Base-by-base conservation (phyloP, 179 eudicot species). In the Nepenthes alata region DNA sequence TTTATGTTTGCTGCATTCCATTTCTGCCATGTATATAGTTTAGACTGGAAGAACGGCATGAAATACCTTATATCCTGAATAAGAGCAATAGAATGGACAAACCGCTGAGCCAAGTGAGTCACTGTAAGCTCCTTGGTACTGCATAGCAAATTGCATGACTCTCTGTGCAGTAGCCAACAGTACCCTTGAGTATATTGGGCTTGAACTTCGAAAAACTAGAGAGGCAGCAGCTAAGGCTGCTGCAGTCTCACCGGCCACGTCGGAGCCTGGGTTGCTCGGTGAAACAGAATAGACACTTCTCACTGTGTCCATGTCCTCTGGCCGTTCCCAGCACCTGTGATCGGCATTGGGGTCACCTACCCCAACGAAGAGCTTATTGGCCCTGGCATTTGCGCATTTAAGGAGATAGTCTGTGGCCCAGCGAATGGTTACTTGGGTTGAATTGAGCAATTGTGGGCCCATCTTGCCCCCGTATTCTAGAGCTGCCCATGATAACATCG, bases 81-180 rank as follows among this genome's bases (percentile, higher is more conserved):
- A 90, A 0, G 95, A 87, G 75, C 97, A 90, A 68, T 88, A 90
- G 59, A 83, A 88, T 2, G 97, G 97, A 73, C 97, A 90, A 11
- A 79, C 95, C 1, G 79, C 80, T 36, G 81, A 74, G 35, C 83
- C 80, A 15, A 87, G 88, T 0, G 89, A 83, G 65, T 83, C 83
- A 44, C 97, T 88, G 63, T 85, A 90, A 49, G 90, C 54, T 2
- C 97, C 93, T 60, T 90, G 78, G 12, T 83, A 78, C 64, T 78
- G 75, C 10, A 81, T 64, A 15, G 97, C 97, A 67, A 90, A 90
- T 39, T 76, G 66, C 73, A 75, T 57, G 3, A 76, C 74, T 62
- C 73, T 72, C 67, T 72, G 74, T 4, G 86, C 83, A 12, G 77
- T 60, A 3, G 25, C 53, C 71, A 82, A 70, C 16, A 85, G 80